These are phyloP conservation scores for Rhizopogon salebrosus DNA, from an alignment of 768 basidiomycete genomes.

Conservation along the genomic window DNA sequence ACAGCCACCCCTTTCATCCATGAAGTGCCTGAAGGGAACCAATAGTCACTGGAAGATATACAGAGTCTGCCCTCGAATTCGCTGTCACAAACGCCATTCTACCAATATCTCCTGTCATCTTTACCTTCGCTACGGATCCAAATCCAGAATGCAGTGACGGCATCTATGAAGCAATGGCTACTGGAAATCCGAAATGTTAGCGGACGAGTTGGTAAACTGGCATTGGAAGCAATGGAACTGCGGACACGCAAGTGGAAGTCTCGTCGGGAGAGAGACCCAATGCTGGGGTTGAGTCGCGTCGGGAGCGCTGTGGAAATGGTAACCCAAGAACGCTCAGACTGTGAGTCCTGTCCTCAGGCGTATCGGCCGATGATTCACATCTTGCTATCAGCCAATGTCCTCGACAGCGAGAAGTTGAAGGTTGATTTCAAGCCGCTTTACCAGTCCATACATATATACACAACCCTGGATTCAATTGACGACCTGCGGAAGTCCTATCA, in stretches of 20 bases:
- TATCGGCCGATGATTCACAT: conserved; percentile 8
- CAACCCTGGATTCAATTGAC: conserved; percentile 82
- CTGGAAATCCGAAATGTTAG: conserved; percentile 90
- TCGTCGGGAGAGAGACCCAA: conserved; percentile 79
- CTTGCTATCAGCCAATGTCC: conserved; percentile 62
- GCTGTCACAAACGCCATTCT: conserved; percentile 89
- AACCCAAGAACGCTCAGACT: conserved; percentile 90
- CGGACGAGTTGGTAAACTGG: conserved; percentile 78
- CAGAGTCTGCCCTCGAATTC: conserved; percentile 85
- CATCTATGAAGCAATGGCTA: conserved; percentile 95
- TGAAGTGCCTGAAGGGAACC: conserved; percentile 59
- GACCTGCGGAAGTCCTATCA: conserved; percentile 92
- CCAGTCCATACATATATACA: conserved; percentile 96
- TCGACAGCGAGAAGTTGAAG: conserved; percentile 83
- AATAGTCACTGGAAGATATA: conserved; percentile 91
- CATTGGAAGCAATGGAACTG: conserved; percentile 85
- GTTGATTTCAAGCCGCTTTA: conserved; percentile 95
- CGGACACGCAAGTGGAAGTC: conserved; percentile 80
- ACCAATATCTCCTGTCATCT: conserved; percentile 86
- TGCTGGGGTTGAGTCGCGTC: conserved; percentile 69
- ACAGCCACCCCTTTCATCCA: conserved; percentile 85
- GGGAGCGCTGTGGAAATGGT: conserved; percentile 92
- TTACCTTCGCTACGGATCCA: conserved; percentile 85
- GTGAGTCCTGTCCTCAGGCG: conserved; percentile 42
- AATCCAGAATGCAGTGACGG: conserved; percentile 91